These are phyloP conservation scores for Sclerotiophoma versabilis DNA, from an alignment of 2,329 filamentous ascomycete genomes.

Conservation along the genomic window DNA sequence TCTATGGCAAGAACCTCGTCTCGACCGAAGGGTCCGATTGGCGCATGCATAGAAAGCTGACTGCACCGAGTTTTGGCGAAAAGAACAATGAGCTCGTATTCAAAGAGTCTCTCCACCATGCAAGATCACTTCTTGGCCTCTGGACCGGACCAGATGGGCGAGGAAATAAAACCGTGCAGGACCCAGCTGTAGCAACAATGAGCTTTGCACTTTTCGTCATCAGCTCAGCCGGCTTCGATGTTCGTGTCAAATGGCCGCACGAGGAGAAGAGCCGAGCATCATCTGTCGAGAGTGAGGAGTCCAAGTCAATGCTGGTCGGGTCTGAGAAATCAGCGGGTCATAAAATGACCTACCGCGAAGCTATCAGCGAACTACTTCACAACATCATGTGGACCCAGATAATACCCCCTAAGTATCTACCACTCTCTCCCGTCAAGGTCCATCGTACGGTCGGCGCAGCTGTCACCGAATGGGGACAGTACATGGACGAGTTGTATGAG, in stretches of 20 bases:
- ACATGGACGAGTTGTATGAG: constrained; percentile 73
- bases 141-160: constrained; percentile 39
- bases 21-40: constrained; percentile 73
- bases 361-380: constrained; percentile 68
- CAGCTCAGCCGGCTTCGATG: constrained; percentile 75
- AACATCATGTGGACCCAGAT: constrained; percentile 69
- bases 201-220: constrained; percentile 65
- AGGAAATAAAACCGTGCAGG: constrained; percentile 57
- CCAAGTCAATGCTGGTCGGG: constrained; percentile 43
- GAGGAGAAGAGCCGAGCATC: constrained; percentile 56
- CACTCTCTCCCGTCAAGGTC: constrained; percentile 55
- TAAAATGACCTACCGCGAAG: constrained; percentile 70
- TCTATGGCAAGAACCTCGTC: constrained; percentile 76
- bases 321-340: constrained; percentile 44
- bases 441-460: constrained; percentile 62
- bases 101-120: constrained; percentile 68
- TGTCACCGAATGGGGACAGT: constrained; percentile 69
- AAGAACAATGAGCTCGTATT: constrained; percentile 75
- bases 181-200: constrained; percentile 72
- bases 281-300: constrained; percentile 26
- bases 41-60: constrained; percentile 76
- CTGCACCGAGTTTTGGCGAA: constrained; percentile 77
- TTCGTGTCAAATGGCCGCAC: constrained; percentile 64
- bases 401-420: constrained; percentile 64
- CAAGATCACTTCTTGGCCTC: constrained; percentile 47